Percentiles rank a stretch among this genome's conserved stretches.
These are phyloP conservation scores for Lipomyces japonicus DNA, from an alignment of 805 yeast species.

Conservation along the genomic window DNA sequence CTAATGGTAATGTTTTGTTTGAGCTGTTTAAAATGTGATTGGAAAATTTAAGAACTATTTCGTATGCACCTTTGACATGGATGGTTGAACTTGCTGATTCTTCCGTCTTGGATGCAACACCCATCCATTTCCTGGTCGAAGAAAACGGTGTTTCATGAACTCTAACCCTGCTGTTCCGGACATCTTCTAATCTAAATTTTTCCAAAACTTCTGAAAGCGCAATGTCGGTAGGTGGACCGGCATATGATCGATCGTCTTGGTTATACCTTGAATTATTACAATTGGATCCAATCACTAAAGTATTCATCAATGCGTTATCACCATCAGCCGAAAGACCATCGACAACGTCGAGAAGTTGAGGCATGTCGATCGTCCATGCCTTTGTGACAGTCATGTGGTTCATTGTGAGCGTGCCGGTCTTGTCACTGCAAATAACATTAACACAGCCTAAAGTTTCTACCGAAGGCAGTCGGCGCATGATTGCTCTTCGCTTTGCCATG, in stretches of 20 bases:
- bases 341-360: conserved; percentile 6
- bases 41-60: conserved; percentile 55
- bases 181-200: conserved; percentile 68
- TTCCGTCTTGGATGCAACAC: conserved; percentile 69
- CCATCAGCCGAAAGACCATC: conserved; percentile 11
- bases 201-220: conserved; percentile 76
- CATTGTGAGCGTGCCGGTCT: conserved; percentile 76
- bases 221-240: conserved; percentile 91
- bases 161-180: conserved; percentile 57
- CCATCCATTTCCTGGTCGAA: conserved; percentile 51
- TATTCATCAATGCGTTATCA: conserved; percentile 52
- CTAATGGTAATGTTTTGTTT: conserved; percentile 60
- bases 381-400: conserved; percentile 71
- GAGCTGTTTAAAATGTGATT: conserved; percentile 49
- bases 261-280: conserved; percentile 34
- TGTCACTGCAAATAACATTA: conserved; percentile 79
- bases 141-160: conserved; percentile 43
- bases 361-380: conserved; percentile 63
- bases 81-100: conserved; percentile 51
- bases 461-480: conserved; percentile 88
- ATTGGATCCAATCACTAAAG: conserved; percentile 66
- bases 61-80: conserved; percentile 88
- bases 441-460: conserved; percentile 95
- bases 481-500: conserved; percentile 93
- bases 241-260: conserved; percentile 18